Conservation (phyloP, 2,329 filamentous ascomycete species). For the Monilinia laxa region DNA sequence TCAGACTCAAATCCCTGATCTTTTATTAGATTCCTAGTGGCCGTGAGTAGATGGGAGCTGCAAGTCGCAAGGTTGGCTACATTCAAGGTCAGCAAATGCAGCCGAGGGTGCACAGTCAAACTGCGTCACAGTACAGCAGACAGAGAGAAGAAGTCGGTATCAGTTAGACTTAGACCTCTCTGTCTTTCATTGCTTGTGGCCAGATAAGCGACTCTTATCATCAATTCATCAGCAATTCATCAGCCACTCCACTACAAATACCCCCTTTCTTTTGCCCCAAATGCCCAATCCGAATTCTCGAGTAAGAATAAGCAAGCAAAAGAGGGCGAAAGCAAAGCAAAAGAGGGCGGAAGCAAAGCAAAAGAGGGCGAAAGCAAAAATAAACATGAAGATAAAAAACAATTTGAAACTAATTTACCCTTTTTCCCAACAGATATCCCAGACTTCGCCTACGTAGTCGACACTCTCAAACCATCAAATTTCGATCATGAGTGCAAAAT, state of each 20-base stretch:
- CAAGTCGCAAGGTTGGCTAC: not conserved
- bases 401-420: slow-evolving; percentile 14
- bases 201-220: slow-evolving; percentile 23
- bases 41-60: slow-evolving; percentile 14
- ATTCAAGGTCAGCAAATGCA: slow-evolving; percentile 11
- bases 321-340: not conserved
- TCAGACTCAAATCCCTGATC: slow-evolving; percentile 13
- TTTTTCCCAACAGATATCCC: not conserved
- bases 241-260: not conserved
- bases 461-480: slow-evolving; percentile 15
- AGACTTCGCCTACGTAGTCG: slow-evolving; percentile 16
- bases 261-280: slow-evolving; percentile 11
- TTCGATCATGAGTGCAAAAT: slow-evolving; percentile 15
- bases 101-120: slow-evolving; percentile 17
- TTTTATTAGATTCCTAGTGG: slow-evolving; percentile 21
- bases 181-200: not conserved
- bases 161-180: not conserved
- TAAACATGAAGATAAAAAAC: slow-evolving; percentile 3
- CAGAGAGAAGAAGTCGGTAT: not conserved
- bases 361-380: not conserved
- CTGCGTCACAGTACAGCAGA: slow-evolving; percentile 9
- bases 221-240: not conserved
- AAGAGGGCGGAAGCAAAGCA: no score
- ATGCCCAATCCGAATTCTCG: not conserved
- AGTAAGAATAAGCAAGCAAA: not conserved